Base-by-base conservation (phyloP, 129 eudicot species). In the Cynara cardunculus region DNA sequence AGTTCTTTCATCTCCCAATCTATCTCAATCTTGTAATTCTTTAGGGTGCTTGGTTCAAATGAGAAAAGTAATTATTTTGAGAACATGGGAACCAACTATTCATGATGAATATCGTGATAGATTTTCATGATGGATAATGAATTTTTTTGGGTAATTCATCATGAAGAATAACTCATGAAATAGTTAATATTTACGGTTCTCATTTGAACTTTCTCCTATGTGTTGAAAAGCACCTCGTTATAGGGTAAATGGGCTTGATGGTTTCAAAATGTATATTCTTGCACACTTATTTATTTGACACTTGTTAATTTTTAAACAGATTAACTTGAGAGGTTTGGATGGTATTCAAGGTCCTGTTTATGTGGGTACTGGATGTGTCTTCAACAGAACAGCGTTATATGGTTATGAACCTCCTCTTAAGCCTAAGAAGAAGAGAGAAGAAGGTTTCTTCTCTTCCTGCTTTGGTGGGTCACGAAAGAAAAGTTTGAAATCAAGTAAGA, bases 321-420 rank as follows among this genome's bases (percentile, higher is more conserved):
- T 96, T 25, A 96, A 96, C 89, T 88, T 96, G 91, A 96, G 99
- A 88, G 99, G 99, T 86, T 86, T 96, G 76, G 99, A 96, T 87
- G 99, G 99, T 1, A 93, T 96, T 72, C 99, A 96, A 96, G 99
- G 99, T 64, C 99, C 99, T 22, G 99, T 96, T 56, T 96, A 96
- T 83, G 99, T 96, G 88, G 99, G 99, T 28, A 96, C 99, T 28
- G 99, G 99, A 81, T 96, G 99, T 75, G 99, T 96, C 46, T 96
- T 96, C 76, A 96, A 96, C 82, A 89, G 99, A 91, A 93, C 99
- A 35, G 99, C 99, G n/a, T 86, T 96, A 69, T 96, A 96, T 77
- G 99, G 99, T 25, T 96, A 96, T 78, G 99, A 96, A 81, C 99
- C 99, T 74, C 99, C 99, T 18, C 82, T 80, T 81, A 96, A 96